Conservation (phyloP, 1,284 basidiomycete genomes). For the Fomitopsis palustris region DNA sequence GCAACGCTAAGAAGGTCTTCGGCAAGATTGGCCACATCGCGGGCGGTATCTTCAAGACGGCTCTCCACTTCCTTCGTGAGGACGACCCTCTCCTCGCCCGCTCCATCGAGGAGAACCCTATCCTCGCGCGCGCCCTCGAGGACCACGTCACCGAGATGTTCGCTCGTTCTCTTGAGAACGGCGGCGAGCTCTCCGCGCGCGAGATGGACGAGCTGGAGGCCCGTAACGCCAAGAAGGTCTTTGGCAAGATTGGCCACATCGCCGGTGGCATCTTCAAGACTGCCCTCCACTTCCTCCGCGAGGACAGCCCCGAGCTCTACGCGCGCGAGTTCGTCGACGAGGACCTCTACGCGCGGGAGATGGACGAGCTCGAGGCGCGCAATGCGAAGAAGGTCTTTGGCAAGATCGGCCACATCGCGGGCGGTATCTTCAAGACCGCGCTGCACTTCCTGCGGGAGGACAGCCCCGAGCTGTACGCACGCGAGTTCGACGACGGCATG, state of each 20-base stretch:
- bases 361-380: neutral
- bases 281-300: conserved; percentile 2
- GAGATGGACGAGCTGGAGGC: neutral
- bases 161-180: neutral
- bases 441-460: conserved; percentile 6
- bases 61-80: conserved; percentile 7
- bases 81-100: neutral
- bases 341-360: neutral
- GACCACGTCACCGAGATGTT: neutral
- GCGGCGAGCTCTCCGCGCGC: neutral
- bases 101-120: neutral
- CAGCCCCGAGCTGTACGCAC: neutral
- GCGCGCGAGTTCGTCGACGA: neutral
- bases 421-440: neutral
- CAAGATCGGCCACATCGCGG: neutral
- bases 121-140: neutral
- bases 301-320: neutral
- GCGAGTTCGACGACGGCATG: conserved; percentile 3
- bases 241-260: neutral
- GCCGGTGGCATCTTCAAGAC: neutral
- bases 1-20: neutral
- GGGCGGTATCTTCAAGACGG: neutral
- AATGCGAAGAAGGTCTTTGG: neutral
- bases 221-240: neutral
- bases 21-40: neutral